Evolutionary conservation across 768 basidiomycete species (phyloP), one percentile per base, ranked within the genome.

Genomic region (Galerina marginata): DNA sequence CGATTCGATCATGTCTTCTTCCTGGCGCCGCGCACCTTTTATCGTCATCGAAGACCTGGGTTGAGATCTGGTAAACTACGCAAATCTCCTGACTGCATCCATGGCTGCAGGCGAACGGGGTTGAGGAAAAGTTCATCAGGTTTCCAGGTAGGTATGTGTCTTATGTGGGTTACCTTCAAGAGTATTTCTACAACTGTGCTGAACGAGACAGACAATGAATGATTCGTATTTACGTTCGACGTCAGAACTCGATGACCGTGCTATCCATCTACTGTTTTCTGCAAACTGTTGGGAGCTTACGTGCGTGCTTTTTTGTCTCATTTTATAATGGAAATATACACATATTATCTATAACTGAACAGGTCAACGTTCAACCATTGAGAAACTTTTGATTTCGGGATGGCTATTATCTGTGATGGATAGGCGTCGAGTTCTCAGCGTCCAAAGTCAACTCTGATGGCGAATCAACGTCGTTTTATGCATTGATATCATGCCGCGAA

Each of bases 41-140:
- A 90, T 98, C 70, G 95, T 95, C 39, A 82, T 98, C 52, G 96
- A 98, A 74, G 97, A 96, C 12, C 86, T 99, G n/a, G 96, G 99
- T 72, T 82, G 92, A 20, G 20, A 61, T 95, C 93, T 0, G 97
- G 97, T 14, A 99, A 99, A 73, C 92, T 36, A 99, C 95, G 0
- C 96, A 98, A 70, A 87, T 88, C 0, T 76, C 82, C 0, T 75
- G 78, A 15, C 85, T 97, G 33, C 79, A 84, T 42, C 71, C 81
- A 0, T 81, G 80, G 46, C 78, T 96, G 46, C 75, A 84, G 54
- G 64, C 68, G 43, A 77, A 75, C 1, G 75, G 80, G 3, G 72
- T 79, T 20, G 69, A 78, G 6, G 87, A 86, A 12, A 78, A 84
- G 54, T 77, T 90, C 16, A 74, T 92, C 69, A 95, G 96, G 72